Evolutionary conservation across 345 rosid species (phyloP), one percentile per base, ranked within the genome.

Genomic region (Hirschfeldia incana): DNA sequence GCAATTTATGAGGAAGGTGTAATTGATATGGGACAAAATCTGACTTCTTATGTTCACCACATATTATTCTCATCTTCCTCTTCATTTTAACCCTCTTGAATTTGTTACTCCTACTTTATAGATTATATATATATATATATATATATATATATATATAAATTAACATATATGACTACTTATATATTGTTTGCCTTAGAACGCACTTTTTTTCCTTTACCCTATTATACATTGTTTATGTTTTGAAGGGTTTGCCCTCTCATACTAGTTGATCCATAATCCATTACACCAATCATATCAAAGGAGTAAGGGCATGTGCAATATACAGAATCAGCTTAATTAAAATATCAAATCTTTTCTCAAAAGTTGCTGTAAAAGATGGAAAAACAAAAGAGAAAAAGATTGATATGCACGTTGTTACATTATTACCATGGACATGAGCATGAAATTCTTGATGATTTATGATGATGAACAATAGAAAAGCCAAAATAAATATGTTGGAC

Each of bases 281-380:
- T 3, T 65, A 8, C 29, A 71, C 10, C 72, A 65, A 77, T 77
- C 27, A 37, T 27, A 36, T 53, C 70, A 51, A 46, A 34, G 51
- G 63, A 27, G 28, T 15, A 16, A 64, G 32, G 70, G 28, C 75
- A 72, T 78, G 77, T 72, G 77, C 72, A 15, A 16, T 42, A 17
- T 65, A 26, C 42, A 42, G 10, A 26, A 39, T 17, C 49, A 55
- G 33, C 34, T 64, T 49, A 21, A 76, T 55, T 29, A 77, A 29
- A 17, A 65, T 30, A 58, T 46, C 39, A 78, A 46, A 67, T 66
- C 77, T 66, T 58, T 63, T 72, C 77, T 66, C 21, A 73, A 66
- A 72, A 42, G 73, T 78, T 62, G 55, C 68, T 9, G 57, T 59
- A 73, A 44, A 67, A 67, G 77, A 72, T 72, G 62, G 7, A n/a